A percentile compares a stretch with the other conserved stretches of the same genome.
Conservation (phyloP, 306 rosid genomes). For the Cyclanthera cordifolia region DNA sequence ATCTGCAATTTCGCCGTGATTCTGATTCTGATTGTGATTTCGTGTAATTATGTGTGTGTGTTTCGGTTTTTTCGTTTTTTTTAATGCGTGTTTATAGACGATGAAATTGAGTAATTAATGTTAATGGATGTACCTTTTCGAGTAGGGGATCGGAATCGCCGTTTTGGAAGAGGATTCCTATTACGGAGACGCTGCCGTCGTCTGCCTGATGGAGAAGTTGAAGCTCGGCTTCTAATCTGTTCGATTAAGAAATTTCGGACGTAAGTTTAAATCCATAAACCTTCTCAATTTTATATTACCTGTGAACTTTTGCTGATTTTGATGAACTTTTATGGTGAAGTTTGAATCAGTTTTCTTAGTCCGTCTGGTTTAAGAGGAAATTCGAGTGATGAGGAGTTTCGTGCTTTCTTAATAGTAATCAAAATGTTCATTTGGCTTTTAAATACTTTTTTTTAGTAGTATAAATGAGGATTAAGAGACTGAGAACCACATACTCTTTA, state of each 20-base stretch:
- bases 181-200: slow-evolving; percentile 40
- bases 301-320: not conserved
- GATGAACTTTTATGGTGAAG: not conserved
- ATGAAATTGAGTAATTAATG: not conserved
- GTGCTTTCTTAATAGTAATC: not conserved
- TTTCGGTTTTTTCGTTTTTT: not conserved
- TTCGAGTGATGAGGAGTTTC: not conserved
- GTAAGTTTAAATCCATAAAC: not conserved
- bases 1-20: slow-evolving; percentile 24
- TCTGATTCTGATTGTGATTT: not conserved
- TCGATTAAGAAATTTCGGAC: not conserved
- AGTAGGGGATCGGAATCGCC: slow-evolving; percentile 50
- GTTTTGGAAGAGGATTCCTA: slow-evolving; percentile 37
- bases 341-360: not conserved
- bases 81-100: not conserved
- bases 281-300: not conserved
- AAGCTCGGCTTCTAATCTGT: slow-evolving; percentile 36
- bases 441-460: not conserved
- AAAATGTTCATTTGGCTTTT: not conserved
- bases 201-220: slow-evolving; percentile 52
- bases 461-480: no score
- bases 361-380: not conserved
- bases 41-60: not conserved
- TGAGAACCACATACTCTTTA: no score
- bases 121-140: slow-evolving; percentile 28